Evolutionary conservation across 73 alveolate species (phyloP).

Genomic region (Paramecium bursaria): DNA sequence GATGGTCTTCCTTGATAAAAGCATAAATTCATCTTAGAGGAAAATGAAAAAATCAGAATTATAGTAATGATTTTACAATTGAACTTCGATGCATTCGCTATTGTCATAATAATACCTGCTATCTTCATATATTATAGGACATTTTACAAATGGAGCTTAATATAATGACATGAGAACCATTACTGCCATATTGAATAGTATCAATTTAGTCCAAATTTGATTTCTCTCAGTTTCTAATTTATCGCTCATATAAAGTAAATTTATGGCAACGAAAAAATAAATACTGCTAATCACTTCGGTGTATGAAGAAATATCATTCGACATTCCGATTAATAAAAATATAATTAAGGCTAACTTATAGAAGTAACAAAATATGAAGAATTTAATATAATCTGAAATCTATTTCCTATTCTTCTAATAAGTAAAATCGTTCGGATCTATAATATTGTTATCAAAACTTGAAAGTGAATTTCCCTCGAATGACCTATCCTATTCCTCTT

Average conservation of each 20-base stretch:
- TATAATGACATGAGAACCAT: conserved; percentile 61
- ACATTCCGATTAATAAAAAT: conserved; percentile 59
- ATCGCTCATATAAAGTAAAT: conserved; percentile 60
- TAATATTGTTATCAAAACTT: too few species aligned
- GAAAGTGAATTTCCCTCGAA: background rate
- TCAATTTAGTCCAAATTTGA: conserved; percentile 54
- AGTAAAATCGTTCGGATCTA: conserved; percentile 65
- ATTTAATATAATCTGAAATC: conserved; percentile 37
- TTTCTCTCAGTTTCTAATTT: conserved; percentile 63
- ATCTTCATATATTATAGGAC: conserved; percentile 65
- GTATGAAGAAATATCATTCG: conserved; percentile 57
- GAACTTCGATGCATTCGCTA: conserved; percentile 37
- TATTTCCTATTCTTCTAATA: conserved; percentile 22
- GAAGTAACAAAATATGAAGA: conserved; percentile 65
- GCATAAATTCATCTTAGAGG: conserved; percentile 15
- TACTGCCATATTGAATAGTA: conserved; percentile 58
- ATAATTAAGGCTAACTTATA: conserved; percentile 61
- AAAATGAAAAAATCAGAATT: conserved; percentile 53
- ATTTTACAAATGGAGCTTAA: conserved; percentile 62
- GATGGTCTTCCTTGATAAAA: background rate
- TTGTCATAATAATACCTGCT: conserved; percentile 57
- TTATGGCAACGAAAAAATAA: conserved; percentile 56
- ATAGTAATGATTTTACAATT: conserved; percentile 33
- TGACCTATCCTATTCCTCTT: background rate
- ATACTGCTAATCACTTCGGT: conserved; percentile 64